A percentile compares a stretch with the other conserved stretches of the same genome.
Evolutionary conservation across 2,329 filamentous ascomycete species (phyloP).

Genomic region (Trichoderma semiorbis): DNA sequence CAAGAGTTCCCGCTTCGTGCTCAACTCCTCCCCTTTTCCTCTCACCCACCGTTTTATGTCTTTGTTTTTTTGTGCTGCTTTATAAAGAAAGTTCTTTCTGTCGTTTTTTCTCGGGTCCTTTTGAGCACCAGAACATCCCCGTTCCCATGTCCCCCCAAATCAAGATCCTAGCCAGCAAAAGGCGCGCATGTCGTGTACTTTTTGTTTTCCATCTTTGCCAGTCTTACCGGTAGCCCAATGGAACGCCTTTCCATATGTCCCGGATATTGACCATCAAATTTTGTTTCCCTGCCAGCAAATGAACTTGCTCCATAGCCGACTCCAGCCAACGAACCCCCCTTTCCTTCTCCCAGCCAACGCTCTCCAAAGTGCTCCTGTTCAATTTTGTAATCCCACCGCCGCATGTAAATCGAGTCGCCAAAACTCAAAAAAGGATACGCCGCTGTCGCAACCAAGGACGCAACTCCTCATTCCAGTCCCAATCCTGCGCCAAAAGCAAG

Average conservation of each 20-base stretch:
- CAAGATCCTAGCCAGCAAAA: neutral
- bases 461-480: slow-evolving; percentile 20
- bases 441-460: slow-evolving; percentile 20
- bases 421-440: slow-evolving; percentile 21
- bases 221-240: slow-evolving; percentile 1
- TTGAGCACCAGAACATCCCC: neutral
- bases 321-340: neutral
- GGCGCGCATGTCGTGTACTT: neutral
- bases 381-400: slow-evolving; percentile 14
- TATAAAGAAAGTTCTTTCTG: neutral
- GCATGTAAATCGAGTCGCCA: slow-evolving; percentile 19
- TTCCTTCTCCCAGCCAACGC: neutral
- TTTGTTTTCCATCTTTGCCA: neutral
- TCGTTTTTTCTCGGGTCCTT: neutral
- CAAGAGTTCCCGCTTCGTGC: neutral
- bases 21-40: neutral
- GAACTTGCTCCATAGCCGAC: neutral
- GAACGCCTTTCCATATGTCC: slow-evolving; percentile 10
- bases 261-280: neutral
- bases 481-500: slow-evolving; percentile 21
- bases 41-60: neutral
- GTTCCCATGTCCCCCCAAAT: neutral
- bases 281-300: slow-evolving; percentile 5
- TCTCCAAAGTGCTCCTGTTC: neutral
- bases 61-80: neutral